Evolutionary conservation across 1,284 basidiomycete genomes (phyloP).

Genomic region (Inonotus hispidus): DNA sequence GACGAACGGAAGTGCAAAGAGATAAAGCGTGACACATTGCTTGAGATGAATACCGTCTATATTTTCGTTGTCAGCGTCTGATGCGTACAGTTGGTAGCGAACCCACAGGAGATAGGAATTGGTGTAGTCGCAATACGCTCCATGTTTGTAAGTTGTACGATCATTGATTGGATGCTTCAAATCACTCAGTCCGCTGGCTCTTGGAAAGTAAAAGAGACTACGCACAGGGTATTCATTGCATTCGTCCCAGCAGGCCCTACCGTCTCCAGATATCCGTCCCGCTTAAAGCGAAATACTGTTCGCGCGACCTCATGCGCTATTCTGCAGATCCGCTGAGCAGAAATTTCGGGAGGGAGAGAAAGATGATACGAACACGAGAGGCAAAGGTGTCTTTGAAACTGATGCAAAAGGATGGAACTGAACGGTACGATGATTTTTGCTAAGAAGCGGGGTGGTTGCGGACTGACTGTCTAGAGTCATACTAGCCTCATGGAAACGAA

Average conservation of each 20-base stretch:
- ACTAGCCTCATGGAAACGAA: conserved; percentile 29
- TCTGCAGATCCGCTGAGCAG: conserved; percentile 30
- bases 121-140: conserved; percentile 83
- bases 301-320: conserved; percentile 76
- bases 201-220: conserved; percentile 10
- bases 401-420: conserved; percentile 56
- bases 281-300: conserved; percentile 65
- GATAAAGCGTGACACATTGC: conserved; percentile 86
- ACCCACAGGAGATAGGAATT: conserved; percentile 68
- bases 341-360: neutral
- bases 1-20: conserved; percentile 82
- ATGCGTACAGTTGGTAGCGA: neutral
- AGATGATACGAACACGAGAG: conserved; percentile 54
- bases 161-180: conserved; percentile 69
- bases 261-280: conserved; percentile 75
- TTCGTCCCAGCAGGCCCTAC: conserved; percentile 82
- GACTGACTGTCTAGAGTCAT: conserved; percentile 30
- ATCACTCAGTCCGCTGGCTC: neutral
- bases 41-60: conserved; percentile 84
- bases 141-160: conserved; percentile 80
- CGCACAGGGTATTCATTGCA: conserved; percentile 62
- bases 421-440: conserved; percentile 48
- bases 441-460: conserved; percentile 53
- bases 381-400: conserved; percentile 59
- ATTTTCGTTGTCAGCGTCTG: neutral